Evolutionary conservation across 2,329 filamentous ascomycete genomes (phyloP).

Genomic region (Aspergillus jensenii): DNA sequence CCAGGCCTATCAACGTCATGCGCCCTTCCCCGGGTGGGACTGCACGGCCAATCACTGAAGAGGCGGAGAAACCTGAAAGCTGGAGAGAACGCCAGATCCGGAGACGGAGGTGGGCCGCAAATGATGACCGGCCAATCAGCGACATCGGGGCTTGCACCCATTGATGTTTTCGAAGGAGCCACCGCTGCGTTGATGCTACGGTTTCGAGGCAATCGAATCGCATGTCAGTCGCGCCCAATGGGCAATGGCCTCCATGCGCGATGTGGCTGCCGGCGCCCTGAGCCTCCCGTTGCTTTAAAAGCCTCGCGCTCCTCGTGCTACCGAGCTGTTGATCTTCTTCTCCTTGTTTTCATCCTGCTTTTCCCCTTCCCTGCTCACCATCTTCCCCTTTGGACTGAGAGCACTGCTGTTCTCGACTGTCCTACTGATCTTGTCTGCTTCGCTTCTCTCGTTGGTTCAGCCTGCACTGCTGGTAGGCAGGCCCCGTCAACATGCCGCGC

Average conservation of each 20-base stretch:
- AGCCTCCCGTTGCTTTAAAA: slow-evolving; percentile 16
- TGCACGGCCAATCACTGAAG: background rate
- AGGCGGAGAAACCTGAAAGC: slow-evolving; percentile 5
- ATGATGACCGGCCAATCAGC: background rate
- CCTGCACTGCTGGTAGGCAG: background rate
- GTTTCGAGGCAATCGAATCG: background rate
- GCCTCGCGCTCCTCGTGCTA: slow-evolving; percentile 13
- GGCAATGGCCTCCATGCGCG: background rate
- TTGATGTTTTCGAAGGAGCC: background rate
- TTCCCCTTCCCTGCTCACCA: background rate
- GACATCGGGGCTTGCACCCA: too few relatives aligned
- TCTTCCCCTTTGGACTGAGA: background rate
- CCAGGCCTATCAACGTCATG: background rate
- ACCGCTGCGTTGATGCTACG: background rate
- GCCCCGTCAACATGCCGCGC: slow-evolving; percentile 20
- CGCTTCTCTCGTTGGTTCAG: background rate
- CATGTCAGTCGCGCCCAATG: too few relatives aligned
- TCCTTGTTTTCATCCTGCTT: background rate
- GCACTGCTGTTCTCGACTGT: background rate
- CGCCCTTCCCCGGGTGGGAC: background rate
- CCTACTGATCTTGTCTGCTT: background rate
- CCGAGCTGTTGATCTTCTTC: slow-evolving; percentile 12
- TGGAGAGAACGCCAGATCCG: slow-evolving; percentile 18
- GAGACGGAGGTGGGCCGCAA: slow-evolving; percentile 7
- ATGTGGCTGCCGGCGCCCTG: background rate